Base-by-base conservation (phyloP, 2,329 filamentous ascomycete species). In the Trichoderma harzianum region DNA sequence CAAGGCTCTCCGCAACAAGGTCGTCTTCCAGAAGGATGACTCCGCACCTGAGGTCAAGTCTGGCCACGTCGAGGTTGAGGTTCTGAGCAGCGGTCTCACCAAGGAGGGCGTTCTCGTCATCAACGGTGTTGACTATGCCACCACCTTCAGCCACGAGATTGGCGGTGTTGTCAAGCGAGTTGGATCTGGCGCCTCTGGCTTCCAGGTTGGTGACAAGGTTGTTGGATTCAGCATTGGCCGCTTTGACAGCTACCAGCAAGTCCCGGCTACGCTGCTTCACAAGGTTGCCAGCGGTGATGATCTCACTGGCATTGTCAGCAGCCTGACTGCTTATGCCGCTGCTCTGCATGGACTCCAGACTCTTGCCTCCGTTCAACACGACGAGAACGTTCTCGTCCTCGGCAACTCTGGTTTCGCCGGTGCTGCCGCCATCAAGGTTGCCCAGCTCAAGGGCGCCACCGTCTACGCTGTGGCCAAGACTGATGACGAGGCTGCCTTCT, bases 381-480 rank as follows among this genome's bases (percentile, higher is more conserved):
- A 43, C 7, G 39, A 43, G 16, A 43, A 65, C 4, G 74, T 82
- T 1, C 77, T 82, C 1, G 77, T 81, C 30, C 79, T 81, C 57
- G 71, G 76, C 2, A 79, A 76, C 7, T 72, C 75, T 2, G 79
- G 79, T 11, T 77, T 78, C 8, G 75, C 79, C 0, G 80, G 80
- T 6, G 76, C 76, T 47, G 76, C 76, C 3, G 78, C 79, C 1
- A 73, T 81, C 8, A 72, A 75, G 70, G 68, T 81, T 3, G 75
- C 76, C 11, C 74, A 76, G 61, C 28, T 60, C 18, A 47, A 74
- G 6, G 75, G 76, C 1, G 76, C 77, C 5, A 73, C 77, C 12
- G 73, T 82, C 3, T 81, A 77, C 43, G 75, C 74, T 7, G 82
- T 80, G 1, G 80, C 79, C 7, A 74, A 76, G 7, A 76, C 74